These are phyloP conservation scores for Phytophthora citricola DNA, from an alignment of 352 stramenopile species.

Conservation along the genomic window DNA sequence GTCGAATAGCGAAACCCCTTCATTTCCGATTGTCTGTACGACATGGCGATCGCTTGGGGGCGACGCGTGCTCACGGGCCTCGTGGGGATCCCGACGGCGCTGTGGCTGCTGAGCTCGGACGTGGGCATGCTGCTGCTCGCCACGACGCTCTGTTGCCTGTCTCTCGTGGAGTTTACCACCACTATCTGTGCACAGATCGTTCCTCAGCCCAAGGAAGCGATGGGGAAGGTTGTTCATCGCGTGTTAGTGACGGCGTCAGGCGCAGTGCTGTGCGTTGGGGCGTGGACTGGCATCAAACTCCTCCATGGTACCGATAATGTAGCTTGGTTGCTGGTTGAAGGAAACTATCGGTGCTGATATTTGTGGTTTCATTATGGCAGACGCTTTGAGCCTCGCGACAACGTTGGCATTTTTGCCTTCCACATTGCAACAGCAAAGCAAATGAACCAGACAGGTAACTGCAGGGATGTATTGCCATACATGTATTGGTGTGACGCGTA, in stretches of 20 bases:
- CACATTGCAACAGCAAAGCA: slow-evolving; percentile 46
- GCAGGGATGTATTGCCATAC: neutral
- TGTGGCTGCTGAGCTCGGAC: slow-evolving; percentile 58
- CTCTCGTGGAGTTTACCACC: slow-evolving; percentile 61
- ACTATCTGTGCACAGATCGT: slow-evolving; percentile 59
- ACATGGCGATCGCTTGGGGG: slow-evolving; percentile 60
- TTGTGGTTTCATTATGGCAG: slow-evolving; percentile 22
- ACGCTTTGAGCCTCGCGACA: slow-evolving; percentile 36
- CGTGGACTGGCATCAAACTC: slow-evolving; percentile 44
- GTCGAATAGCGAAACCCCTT: slow-evolving; percentile 15
- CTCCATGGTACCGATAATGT: slow-evolving; percentile 33
- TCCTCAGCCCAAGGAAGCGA: slow-evolving; percentile 20
- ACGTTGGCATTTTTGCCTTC: slow-evolving; percentile 44
- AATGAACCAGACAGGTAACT: slow-evolving; percentile 50
- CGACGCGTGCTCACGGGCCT: slow-evolving; percentile 60
- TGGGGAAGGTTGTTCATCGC: slow-evolving; percentile 25
- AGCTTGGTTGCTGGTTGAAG: neutral
- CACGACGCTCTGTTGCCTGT: slow-evolving; percentile 54
- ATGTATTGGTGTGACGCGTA: neutral
- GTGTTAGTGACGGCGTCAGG: slow-evolving; percentile 40
- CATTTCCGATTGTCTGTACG: slow-evolving; percentile 23
- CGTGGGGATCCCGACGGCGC: slow-evolving; percentile 65
- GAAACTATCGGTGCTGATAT: slow-evolving; percentile 1
- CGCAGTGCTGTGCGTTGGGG: slow-evolving; percentile 36
- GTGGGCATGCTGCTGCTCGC: slow-evolving; percentile 61